phyloP scores from a whole-genome alignment of 495 filamentous ascomycete genomes.

The Talaromyces trachyspermus region DNA sequence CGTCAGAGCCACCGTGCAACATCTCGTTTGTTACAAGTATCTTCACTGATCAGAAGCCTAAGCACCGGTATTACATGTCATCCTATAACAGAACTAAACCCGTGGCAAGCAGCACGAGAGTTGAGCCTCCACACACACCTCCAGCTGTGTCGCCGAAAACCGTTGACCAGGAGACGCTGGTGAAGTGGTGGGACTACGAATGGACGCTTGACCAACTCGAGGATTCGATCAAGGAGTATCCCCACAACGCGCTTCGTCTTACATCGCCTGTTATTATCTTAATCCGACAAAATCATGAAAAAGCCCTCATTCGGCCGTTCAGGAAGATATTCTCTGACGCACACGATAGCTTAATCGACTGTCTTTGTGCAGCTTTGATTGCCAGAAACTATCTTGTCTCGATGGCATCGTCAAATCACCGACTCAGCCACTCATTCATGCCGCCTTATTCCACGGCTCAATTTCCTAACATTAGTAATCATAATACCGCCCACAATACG shows the following conservation, averaged over 20 bases:
- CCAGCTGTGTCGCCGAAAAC: conserved; percentile 20
- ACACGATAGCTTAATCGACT: conserved; percentile 48
- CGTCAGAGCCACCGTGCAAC: not conserved
- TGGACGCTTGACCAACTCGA: conserved; percentile 42
- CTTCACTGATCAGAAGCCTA: not conserved
- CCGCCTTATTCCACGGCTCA: not conserved
- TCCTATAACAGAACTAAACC: conserved; percentile 3
- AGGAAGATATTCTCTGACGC: conserved; percentile 50
- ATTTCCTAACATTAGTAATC: conserved; percentile 6
- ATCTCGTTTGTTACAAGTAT: not conserved
- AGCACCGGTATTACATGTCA: conserved; percentile 1
- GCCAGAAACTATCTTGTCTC: conserved; percentile 54
- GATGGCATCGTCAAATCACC: conserved; percentile 21
- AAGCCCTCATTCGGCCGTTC: conserved; percentile 36
- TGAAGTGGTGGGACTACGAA: conserved; percentile 37
- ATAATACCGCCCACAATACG: conserved; percentile 14
- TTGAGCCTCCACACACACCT: conserved; percentile 10
- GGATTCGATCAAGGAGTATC: conserved; percentile 34
- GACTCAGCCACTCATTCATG: conserved; percentile 1
- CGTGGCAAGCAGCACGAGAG: not conserved
- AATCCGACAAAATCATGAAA: conserved; percentile 33
- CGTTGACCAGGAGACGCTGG: conserved; percentile 25
- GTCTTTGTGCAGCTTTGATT: conserved; percentile 57
- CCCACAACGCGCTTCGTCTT: conserved; percentile 35
- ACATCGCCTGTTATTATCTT: conserved; percentile 40